A percentile compares a stretch with the other conserved stretches of the same genome.
phyloP scores from a whole-genome alignment of 257 asterid species.

The Euphrasia confusa region DNA sequence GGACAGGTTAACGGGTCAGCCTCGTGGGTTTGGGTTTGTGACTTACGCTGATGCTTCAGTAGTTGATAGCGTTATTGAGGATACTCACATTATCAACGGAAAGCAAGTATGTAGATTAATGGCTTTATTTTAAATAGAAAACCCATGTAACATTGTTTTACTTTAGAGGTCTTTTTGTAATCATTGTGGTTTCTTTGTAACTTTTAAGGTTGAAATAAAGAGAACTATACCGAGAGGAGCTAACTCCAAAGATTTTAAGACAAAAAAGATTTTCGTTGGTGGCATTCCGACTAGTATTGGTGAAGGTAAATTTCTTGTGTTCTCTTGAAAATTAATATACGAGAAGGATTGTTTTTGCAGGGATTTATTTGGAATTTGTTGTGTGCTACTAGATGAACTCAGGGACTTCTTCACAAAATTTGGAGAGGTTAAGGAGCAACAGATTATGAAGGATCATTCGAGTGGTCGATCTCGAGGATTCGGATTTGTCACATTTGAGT shows the following conservation, averaged over 20 bases:
- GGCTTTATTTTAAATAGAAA: not conserved
- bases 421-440: conserved; percentile 56
- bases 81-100: conserved; percentile 44
- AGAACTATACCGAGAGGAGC: conserved; percentile 64
- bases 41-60: conserved; percentile 51
- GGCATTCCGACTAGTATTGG: conserved; percentile 48
- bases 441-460: conserved; percentile 57
- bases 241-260: conserved; percentile 44
- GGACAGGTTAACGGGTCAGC: conserved; percentile 52
- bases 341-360: not conserved
- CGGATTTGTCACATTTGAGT: conserved; percentile 52
- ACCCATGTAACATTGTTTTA: too few species aligned
- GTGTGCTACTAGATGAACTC: conserved; percentile 48
- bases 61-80: conserved; percentile 53
- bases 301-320: conserved; percentile 34
- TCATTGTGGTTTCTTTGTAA: conserved; percentile 1
- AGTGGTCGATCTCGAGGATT: conserved; percentile 60
- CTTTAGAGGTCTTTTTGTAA: conserved; percentile 5
- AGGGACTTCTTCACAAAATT: conserved; percentile 45
- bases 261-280: conserved; percentile 59
- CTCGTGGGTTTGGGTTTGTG: conserved; percentile 58
- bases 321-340: conserved; percentile 6
- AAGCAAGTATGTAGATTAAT: conserved; percentile 43
- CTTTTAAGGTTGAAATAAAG: conserved; percentile 56
- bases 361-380: conserved; percentile 16